These are phyloP conservation scores for Begonia fuchsioides DNA, from an alignment of 306 rosid genomes.

Conservation along the genomic window DNA sequence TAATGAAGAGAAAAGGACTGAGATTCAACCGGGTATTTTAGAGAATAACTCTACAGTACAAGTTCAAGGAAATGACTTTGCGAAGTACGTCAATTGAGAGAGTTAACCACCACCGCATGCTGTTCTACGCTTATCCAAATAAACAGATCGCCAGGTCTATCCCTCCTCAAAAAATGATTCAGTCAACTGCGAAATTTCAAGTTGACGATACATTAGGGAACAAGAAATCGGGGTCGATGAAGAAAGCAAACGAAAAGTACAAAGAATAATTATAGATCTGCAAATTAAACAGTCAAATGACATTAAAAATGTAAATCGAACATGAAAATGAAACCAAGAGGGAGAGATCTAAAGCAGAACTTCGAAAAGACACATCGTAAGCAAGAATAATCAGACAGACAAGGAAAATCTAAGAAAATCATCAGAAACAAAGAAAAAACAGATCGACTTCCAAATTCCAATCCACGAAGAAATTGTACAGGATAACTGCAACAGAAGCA, in stretches of 20 bases:
- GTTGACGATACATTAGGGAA: no score
- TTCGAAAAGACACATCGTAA: no score
- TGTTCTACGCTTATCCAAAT: conserved; percentile 45
- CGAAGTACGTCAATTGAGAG: conserved; percentile 70
- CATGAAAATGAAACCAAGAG: no score
- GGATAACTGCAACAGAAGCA: background rate
- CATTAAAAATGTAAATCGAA: no score
- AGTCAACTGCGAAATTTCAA: conserved; percentile 4
- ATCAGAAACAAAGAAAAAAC: no score
- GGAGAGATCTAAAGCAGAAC: no score
- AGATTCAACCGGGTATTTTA: conserved; percentile 18
- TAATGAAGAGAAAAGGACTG: background rate
- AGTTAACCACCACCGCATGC: conserved; percentile 91
- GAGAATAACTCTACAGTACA: conserved; percentile 94
- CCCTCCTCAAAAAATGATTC: conserved; percentile 9
- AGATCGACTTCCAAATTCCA: no score
- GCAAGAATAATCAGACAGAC: no score
- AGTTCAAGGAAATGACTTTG: conserved; percentile 67
- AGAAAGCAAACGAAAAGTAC: background rate
- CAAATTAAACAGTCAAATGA: background rate
- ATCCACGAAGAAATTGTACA: no score
- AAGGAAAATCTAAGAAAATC: no score
- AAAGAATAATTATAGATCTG: background rate
- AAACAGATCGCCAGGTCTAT: conserved; percentile 5
- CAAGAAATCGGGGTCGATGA: background rate